Conservation (phyloP, 2,329 filamentous ascomycete species). For the Colletotrichum costaricense region DNA sequence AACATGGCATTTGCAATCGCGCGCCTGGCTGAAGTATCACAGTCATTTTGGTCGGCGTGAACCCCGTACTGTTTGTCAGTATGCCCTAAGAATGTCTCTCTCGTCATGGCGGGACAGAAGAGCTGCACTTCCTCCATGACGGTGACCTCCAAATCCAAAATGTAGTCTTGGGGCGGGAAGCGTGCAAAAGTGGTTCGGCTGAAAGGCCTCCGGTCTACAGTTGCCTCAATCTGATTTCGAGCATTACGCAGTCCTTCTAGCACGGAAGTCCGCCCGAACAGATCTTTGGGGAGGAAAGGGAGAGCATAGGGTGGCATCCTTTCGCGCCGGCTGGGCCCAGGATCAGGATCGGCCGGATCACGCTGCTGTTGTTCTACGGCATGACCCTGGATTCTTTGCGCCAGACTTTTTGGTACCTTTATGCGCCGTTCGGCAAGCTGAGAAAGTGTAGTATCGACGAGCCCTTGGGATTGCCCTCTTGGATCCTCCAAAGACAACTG, state of each 20-base stretch:
- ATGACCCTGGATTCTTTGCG: background rate
- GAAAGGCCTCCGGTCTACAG: background rate
- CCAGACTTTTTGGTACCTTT: background rate
- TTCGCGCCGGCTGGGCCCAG: background rate
- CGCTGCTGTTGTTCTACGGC: background rate
- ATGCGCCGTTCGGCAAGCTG: background rate
- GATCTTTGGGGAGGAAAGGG: background rate
- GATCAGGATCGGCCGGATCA: background rate
- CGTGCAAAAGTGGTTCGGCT: background rate
- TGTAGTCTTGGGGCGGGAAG: conserved; percentile 9
- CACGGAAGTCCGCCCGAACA: background rate
- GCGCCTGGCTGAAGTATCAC: conserved; percentile 8
- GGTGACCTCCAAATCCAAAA: conserved; percentile 8
- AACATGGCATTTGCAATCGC: conserved; percentile 19
- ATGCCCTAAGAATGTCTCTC: conserved; percentile 2
- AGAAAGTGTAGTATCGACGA: too few species aligned
- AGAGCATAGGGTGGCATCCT: background rate
- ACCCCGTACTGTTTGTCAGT: conserved; percentile 2
- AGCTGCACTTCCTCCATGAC: conserved; percentile 18
- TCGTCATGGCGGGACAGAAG: conserved; percentile 16
- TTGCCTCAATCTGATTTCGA: background rate
- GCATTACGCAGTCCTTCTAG: background rate
- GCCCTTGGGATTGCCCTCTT: background rate
- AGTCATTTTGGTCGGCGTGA: background rate
- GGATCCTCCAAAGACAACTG: background rate